A percentile compares a stretch with the other conserved stretches of the same genome.
These are phyloP conservation scores for Petunia hybrid DNA, from an alignment of 305 asterid genomes.

Conservation along the genomic window DNA sequence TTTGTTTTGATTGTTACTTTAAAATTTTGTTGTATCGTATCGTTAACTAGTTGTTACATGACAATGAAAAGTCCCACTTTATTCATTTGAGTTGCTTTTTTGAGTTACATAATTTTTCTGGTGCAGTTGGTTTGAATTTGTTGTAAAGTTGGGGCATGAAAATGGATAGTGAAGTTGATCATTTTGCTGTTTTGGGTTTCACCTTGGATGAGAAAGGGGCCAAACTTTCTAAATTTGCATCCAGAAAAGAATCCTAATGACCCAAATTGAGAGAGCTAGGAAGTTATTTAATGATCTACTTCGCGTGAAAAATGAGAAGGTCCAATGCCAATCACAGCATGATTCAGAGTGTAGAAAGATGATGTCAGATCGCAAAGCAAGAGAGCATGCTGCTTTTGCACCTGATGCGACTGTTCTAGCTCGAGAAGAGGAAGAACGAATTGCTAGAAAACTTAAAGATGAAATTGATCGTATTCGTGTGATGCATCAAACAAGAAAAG, in stretches of 20 bases:
- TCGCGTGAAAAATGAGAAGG: constrained; percentile 61
- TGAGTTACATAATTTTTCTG: too few species aligned
- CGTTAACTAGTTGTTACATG: too few species aligned
- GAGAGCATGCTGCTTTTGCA: constrained; percentile 66
- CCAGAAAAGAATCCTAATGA: constrained; percentile 34
- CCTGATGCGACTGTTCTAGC: constrained; percentile 44
- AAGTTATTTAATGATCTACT: constrained; percentile 74
- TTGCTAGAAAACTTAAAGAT: constrained; percentile 57
- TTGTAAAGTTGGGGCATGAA: too few species aligned
- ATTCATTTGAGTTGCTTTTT: too few species aligned
- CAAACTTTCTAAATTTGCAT: constrained; percentile 32
- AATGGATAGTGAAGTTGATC: constrained; percentile 32
- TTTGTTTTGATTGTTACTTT: too few species aligned
- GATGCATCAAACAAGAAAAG: constrained; percentile 48
- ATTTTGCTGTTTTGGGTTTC: constrained; percentile 11
- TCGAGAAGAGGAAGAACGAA: constrained; percentile 64
- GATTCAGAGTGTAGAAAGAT: constrained; percentile 69
- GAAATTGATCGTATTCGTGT: constrained; percentile 67
- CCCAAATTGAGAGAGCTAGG: constrained; percentile 58
- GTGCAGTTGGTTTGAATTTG: too few species aligned
- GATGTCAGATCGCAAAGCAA: constrained; percentile 84
- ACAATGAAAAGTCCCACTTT: too few species aligned
- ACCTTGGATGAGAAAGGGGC: constrained; percentile 30
- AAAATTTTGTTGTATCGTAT: too few species aligned
- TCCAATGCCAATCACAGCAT: constrained; percentile 60